phyloP scores from a whole-genome alignment of 192 early-diverging fungal species.

The Podila horticola region DNA sequence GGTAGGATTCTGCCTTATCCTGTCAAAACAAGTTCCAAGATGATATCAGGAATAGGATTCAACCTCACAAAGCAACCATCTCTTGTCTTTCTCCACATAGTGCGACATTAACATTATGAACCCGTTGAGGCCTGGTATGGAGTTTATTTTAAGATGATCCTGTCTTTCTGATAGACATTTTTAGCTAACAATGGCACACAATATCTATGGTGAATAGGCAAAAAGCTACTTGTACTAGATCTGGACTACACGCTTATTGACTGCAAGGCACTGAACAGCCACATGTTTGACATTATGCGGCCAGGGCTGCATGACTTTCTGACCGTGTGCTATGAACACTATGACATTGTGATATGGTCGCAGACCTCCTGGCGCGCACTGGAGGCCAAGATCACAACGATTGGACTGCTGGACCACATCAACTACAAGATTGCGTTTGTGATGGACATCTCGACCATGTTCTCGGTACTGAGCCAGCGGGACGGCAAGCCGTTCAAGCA shows the following conservation, averaged over 20 bases:
- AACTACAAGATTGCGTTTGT: constrained; percentile 75
- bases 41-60: no score
- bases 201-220: constrained; percentile 35
- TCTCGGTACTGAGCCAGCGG: constrained; percentile 64
- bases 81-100: constrained; percentile 29
- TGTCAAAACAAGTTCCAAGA: neutral
- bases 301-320: constrained; percentile 73
- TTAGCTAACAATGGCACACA: neutral
- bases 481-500: constrained; percentile 65
- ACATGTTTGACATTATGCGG: constrained; percentile 68
- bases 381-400: constrained; percentile 79
- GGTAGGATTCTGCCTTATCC: constrained; percentile 22
- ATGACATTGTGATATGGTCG: constrained; percentile 83
- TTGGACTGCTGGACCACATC: constrained; percentile 72
- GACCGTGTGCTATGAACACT: constrained; percentile 71
- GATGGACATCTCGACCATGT: constrained; percentile 77
- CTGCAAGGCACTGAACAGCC: constrained; percentile 69
- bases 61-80: neutral
- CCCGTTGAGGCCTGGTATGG: constrained; percentile 49
- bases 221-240: constrained; percentile 78
- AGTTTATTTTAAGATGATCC: no score
- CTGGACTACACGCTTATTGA: constrained; percentile 83
- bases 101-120: constrained; percentile 65
- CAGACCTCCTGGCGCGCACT: constrained; percentile 79
- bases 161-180: no score